phyloP scores from a whole-genome alignment of 176 grass and related monocot genomes.

The Avena atlantica region DNA sequence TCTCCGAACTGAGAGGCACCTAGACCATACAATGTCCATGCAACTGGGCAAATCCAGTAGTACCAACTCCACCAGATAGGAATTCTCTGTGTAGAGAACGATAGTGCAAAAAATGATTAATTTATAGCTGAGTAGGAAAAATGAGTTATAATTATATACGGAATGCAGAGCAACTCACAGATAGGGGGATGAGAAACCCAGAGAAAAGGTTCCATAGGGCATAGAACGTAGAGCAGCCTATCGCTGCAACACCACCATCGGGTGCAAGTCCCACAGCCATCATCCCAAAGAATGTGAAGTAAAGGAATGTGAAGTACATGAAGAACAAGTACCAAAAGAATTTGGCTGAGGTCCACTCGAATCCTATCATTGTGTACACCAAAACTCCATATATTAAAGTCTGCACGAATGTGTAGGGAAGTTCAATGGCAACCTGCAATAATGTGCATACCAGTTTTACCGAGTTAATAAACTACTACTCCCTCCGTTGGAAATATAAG shows the following conservation, averaged over 20 bases:
- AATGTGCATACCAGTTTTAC: background rate
- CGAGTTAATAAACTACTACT: background rate
- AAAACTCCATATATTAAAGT: slow-evolving; percentile 53
- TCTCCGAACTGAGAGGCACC: too few species aligned
- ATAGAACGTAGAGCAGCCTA: slow-evolving; percentile 14
- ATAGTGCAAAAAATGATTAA: background rate
- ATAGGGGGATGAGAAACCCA: slow-evolving; percentile 36
- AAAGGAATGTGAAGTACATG: slow-evolving; percentile 65
- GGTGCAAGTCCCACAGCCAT: slow-evolving; percentile 47
- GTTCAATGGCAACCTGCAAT: slow-evolving; percentile 56
- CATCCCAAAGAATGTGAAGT: slow-evolving; percentile 76
- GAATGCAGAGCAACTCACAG: background rate
- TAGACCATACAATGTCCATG: too few species aligned
- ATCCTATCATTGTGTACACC: slow-evolving; percentile 58
- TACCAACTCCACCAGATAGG: too few species aligned
- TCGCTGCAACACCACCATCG: background rate
- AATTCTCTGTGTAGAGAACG: too few species aligned
- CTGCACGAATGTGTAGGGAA: slow-evolving; percentile 54
- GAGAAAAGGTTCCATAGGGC: slow-evolving; percentile 43
- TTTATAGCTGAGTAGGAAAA: background rate
- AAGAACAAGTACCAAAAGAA: slow-evolving; percentile 77
- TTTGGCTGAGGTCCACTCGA: slow-evolving; percentile 52
- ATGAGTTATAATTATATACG: background rate
- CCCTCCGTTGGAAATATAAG: too few species aligned
- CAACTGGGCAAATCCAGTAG: too few species aligned